phyloP scores from a whole-genome alignment of 352 stramenopile species.

The Albugo candida region DNA sequence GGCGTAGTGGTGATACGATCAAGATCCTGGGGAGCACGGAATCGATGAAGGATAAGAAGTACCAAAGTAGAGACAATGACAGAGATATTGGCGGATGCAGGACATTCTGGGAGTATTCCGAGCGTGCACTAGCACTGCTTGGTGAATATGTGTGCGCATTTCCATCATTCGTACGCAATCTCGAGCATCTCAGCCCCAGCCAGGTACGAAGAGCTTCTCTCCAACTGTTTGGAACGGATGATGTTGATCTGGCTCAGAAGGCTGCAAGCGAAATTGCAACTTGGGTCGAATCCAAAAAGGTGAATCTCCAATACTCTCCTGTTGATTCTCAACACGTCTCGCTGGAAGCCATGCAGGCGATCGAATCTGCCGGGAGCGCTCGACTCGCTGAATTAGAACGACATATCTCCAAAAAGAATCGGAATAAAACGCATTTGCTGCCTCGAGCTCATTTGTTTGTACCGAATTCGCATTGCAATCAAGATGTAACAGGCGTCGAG shows the following conservation, averaged over 20 bases:
- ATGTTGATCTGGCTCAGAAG: conserved; percentile 28
- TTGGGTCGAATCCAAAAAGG: conserved; percentile 82
- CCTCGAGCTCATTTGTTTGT: conserved; percentile 41
- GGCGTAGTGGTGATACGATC: conserved; percentile 81
- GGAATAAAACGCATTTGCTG: conserved; percentile 22
- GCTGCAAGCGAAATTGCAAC: conserved; percentile 71
- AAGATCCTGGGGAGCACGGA: conserved; percentile 74
- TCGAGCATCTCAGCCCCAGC: conserved; percentile 70
- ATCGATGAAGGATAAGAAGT: conserved; percentile 9
- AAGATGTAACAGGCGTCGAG: conserved; percentile 53
- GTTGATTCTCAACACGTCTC: conserved; percentile 87
- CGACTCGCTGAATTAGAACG: conserved; percentile 44
- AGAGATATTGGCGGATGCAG: conserved; percentile 2
- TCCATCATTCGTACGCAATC: conserved; percentile 77
- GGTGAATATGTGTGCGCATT: conserved; percentile 87
- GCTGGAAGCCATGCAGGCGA: conserved; percentile 80
- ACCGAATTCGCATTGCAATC: conserved; percentile 53
- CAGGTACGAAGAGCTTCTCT: too few species aligned
- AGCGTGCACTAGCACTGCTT: conserved; percentile 87
- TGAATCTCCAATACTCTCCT: conserved; percentile 82
- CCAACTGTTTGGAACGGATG: conserved; percentile 60
- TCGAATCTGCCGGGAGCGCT: conserved; percentile 69
- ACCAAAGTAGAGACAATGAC: conserved; percentile 4
- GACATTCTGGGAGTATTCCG: conserved; percentile 93
- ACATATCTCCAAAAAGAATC: conserved; percentile 14